phyloP scores from a whole-genome alignment of 2,329 filamentous ascomycete species.

The Claviceps humidiphila region DNA sequence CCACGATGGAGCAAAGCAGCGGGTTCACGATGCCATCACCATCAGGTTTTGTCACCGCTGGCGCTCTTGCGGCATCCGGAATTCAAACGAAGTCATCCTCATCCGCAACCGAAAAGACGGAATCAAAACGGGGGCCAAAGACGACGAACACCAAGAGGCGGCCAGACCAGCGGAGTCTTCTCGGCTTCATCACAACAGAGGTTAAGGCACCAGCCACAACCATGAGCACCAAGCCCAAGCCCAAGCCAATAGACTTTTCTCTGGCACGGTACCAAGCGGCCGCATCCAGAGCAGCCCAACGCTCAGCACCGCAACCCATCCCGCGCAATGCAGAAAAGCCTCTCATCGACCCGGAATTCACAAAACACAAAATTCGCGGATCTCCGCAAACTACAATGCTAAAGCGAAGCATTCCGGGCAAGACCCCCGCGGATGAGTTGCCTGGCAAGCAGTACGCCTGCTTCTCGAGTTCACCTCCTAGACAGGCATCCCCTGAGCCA shows the following conservation, averaged over 20 bases:
- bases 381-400: constrained; percentile 17
- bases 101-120: constrained; percentile 1
- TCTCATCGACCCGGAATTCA: constrained; percentile 17
- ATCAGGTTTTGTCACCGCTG: constrained; percentile 49
- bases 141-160: constrained; percentile 20
- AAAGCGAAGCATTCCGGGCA: constrained; percentile 17
- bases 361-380: constrained; percentile 28
- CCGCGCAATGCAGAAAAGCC: constrained; percentile 7
- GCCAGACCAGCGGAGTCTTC: constrained; percentile 27
- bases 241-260: constrained; percentile 9
- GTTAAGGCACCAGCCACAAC: constrained; percentile 7
- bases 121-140: constrained; percentile 9
- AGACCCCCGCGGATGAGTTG: constrained; percentile 12
- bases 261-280: constrained; percentile 15
- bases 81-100: constrained; percentile 8
- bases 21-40: constrained; percentile 46
- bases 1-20: constrained; percentile 47
- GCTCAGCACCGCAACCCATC: constrained; percentile 3
- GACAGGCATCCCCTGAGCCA: constrained; percentile 12
- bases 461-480: constrained; percentile 44
- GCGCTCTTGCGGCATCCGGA: constrained; percentile 25
- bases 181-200: constrained; percentile 25
- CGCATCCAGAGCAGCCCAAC: constrained; percentile 10
- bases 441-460: constrained; percentile 36
- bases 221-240: constrained; percentile 2